phyloP scores from a whole-genome alignment of 179 eudicot species.

The Nepenthes alata region DNA sequence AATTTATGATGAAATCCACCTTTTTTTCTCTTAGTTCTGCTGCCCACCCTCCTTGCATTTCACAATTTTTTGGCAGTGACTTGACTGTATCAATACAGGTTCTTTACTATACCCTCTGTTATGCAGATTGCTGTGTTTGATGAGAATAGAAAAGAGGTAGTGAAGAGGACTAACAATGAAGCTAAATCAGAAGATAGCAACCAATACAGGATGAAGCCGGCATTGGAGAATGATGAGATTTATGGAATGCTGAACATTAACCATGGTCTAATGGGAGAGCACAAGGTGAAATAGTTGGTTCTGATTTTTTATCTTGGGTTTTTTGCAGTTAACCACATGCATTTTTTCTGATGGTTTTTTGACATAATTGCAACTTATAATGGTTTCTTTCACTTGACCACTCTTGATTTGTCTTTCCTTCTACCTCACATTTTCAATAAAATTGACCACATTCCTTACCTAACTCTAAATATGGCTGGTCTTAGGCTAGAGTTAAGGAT shows the following conservation, averaged over 20 bases:
- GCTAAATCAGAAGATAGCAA: constrained; percentile 12
- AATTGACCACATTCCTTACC: too few species aligned
- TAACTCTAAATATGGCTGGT: too few species aligned
- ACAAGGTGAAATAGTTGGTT: constrained; percentile 24
- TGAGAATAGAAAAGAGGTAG: constrained; percentile 24
- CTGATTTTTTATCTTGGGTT: neutral
- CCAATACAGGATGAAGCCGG: constrained; percentile 10
- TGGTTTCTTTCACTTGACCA: too few species aligned
- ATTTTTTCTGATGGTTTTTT: neutral
- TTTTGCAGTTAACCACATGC: neutral
- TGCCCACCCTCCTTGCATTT: too few species aligned
- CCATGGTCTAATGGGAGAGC: constrained; percentile 19
- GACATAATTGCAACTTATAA: too few species aligned
- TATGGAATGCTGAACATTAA: constrained; percentile 37
- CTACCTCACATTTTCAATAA: too few species aligned
- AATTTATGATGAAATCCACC: too few species aligned
- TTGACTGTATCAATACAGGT: neutral
- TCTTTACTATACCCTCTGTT: neutral
- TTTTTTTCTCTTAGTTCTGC: too few species aligned
- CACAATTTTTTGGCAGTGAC: neutral
- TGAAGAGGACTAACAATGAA: constrained; percentile 12
- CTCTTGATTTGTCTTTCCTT: too few species aligned
- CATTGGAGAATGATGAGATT: constrained; percentile 17
- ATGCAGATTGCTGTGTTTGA: constrained; percentile 33
- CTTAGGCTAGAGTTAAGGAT: too few species aligned